Conservation (phyloP, 192 early-diverging fungal species). For the Diversispora epigaea region DNA sequence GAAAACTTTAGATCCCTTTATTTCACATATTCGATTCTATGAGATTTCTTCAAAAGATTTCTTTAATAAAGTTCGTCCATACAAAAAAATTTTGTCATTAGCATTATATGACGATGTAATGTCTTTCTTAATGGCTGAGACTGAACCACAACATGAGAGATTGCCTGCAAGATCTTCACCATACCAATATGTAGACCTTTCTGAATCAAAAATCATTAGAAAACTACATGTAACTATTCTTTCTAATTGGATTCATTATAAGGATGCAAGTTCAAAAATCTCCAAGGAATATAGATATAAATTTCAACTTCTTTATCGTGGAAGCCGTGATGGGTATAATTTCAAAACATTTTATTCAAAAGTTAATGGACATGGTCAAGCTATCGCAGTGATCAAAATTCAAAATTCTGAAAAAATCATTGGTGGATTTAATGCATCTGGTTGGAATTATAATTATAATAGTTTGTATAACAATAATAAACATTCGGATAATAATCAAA, state of each 20-base stretch:
- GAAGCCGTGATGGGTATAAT: conserved; percentile 3
- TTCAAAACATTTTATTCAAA: neutral
- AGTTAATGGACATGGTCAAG: neutral
- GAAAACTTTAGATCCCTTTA: conserved; percentile 1
- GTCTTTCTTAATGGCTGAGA: neutral
- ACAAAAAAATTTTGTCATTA: neutral
- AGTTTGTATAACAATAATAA: neutral
- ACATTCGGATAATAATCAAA: neutral
- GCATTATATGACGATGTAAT: neutral
- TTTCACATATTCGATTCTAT: neutral
- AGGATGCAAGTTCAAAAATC: neutral
- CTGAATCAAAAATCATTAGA: too few relatives aligned
- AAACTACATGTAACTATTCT: neutral
- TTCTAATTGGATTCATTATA: neutral
- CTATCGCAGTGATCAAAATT: neutral
- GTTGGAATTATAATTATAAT: neutral
- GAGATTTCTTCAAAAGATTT: neutral
- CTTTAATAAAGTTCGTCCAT: neutral
- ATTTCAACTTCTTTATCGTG: conserved; percentile 11
- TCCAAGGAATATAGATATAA: neutral
- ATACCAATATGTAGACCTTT: too few relatives aligned
- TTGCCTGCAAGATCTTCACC: too few relatives aligned
- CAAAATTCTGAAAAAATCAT: neutral
- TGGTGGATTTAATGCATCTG: neutral
- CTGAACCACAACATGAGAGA: too few relatives aligned